A percentile compares a stretch with the other conserved stretches of the same genome.
Conservation (phyloP, 2,329 filamentous ascomycete genomes). For the Chaetomiaceae sp. region DNA sequence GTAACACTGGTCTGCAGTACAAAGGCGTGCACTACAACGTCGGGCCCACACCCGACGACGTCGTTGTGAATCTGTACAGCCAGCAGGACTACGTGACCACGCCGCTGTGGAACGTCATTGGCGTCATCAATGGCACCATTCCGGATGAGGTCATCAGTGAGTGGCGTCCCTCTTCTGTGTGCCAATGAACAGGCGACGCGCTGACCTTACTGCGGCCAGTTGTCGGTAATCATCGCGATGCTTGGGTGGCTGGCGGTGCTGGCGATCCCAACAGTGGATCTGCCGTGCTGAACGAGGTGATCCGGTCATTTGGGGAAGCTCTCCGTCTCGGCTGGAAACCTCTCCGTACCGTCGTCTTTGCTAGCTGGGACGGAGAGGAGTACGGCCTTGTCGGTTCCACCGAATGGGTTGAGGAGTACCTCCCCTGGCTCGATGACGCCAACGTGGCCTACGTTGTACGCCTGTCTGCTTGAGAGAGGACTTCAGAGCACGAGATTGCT, state of each 20-base stretch:
- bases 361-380: constrained; percentile 76
- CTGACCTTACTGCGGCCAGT: constrained; percentile 36
- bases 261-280: constrained; percentile 77
- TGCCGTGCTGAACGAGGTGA: constrained; percentile 71
- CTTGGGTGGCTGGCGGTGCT: constrained; percentile 78
- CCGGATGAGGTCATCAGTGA: constrained; percentile 67
- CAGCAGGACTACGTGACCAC: constrained; percentile 77
- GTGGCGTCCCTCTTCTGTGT: background rate
- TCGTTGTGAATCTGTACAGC: constrained; percentile 69
- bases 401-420: constrained; percentile 87
- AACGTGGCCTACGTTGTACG: constrained; percentile 66
- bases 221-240: constrained; percentile 75
- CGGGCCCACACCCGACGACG: constrained; percentile 67
- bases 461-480: background rate
- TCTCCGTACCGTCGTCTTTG: constrained; percentile 84
- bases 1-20: constrained; percentile 65
- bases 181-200: background rate
- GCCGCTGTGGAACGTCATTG: constrained; percentile 86
- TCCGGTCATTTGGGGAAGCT: constrained; percentile 66
- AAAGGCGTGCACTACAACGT: constrained; percentile 81
- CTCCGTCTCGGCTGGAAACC: constrained; percentile 72
- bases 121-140: constrained; percentile 81
- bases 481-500: background rate
- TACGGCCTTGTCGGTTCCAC: constrained; percentile 82
- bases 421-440: constrained; percentile 69